Percentiles rank a stretch among this genome's conserved stretches.
These are phyloP conservation scores for Schoenoplectus tabernaemontani DNA, from an alignment of 202 grass and related monocot species.

Conservation along the genomic window DNA sequence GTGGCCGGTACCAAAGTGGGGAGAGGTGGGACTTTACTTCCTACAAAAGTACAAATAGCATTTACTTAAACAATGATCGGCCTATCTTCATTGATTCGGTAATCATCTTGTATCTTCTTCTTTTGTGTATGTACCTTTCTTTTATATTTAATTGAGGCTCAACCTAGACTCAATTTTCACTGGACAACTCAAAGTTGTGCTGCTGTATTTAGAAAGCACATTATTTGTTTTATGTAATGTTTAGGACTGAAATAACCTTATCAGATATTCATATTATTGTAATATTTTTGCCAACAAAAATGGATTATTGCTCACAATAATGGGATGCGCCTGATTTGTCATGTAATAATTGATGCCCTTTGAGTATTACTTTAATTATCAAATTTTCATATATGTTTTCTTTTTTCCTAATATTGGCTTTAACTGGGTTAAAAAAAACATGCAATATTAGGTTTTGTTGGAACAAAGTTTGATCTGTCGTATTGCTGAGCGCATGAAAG, in stretches of 20 bases:
- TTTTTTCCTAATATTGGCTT: neutral
- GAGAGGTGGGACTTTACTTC: constrained; percentile 64
- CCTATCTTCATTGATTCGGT: constrained; percentile 83
- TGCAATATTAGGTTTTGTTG: constrained; percentile 54
- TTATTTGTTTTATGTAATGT: neutral
- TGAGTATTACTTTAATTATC: neutral
- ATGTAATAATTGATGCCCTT: neutral
- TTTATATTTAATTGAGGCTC: neutral
- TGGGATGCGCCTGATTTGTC: neutral
- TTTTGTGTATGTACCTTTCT: neutral
- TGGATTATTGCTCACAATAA: neutral
- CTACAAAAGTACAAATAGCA: constrained; percentile 62
- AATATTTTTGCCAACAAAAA: neutral
- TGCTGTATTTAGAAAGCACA: neutral
- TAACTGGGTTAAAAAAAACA: neutral
- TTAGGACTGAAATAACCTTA: neutral
- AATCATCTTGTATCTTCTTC: neutral
- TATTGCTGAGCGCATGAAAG: constrained; percentile 55
- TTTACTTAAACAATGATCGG: constrained; percentile 47
- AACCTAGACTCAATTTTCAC: neutral
- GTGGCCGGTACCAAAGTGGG: constrained; percentile 73
- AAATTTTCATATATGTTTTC: neutral
- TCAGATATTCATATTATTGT: neutral
- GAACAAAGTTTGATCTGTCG: constrained; percentile 41
- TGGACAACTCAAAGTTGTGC: neutral